These are phyloP conservation scores for Mycena venus DNA, from an alignment of 768 basidiomycete species.

Conservation along the genomic window DNA sequence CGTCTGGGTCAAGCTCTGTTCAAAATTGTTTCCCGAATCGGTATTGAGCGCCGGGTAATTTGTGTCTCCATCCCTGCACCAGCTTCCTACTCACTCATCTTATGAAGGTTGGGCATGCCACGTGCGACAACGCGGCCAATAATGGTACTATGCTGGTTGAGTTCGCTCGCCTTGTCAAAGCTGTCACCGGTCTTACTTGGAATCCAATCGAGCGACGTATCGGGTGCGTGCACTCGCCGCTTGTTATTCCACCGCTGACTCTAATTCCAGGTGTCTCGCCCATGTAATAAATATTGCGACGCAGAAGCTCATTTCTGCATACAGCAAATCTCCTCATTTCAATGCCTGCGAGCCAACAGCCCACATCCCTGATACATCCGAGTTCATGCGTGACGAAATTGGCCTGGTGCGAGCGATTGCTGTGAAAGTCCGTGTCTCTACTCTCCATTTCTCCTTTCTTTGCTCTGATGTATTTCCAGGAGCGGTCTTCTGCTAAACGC, in stretches of 20 bases:
- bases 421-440: not conserved
- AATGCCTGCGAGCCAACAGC: not conserved
- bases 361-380: not conserved
- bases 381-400: not conserved
- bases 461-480: not conserved
- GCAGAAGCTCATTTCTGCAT: not conserved
- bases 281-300: constrained; percentile 4
- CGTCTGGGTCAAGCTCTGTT: constrained; percentile 50
- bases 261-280: no score
- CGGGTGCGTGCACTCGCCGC: no score
- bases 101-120: not conserved
- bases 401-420: constrained; percentile 1
- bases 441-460: no score
- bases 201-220: not conserved
- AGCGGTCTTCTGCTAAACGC: not conserved
- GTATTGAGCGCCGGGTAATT: constrained; percentile 45
- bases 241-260: no score
- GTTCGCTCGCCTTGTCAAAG: not conserved
- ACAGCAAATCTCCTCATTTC: constrained; percentile 5
- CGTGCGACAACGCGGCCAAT: not conserved
- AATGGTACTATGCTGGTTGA: not conserved
- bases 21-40: constrained; percentile 41
- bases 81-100: not conserved
- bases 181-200: not conserved
- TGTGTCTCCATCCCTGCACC: not conserved